Base-by-base conservation (phyloP, 2,329 filamentous ascomycete genomes). In the Phyllosticta citrichinensis region DNA sequence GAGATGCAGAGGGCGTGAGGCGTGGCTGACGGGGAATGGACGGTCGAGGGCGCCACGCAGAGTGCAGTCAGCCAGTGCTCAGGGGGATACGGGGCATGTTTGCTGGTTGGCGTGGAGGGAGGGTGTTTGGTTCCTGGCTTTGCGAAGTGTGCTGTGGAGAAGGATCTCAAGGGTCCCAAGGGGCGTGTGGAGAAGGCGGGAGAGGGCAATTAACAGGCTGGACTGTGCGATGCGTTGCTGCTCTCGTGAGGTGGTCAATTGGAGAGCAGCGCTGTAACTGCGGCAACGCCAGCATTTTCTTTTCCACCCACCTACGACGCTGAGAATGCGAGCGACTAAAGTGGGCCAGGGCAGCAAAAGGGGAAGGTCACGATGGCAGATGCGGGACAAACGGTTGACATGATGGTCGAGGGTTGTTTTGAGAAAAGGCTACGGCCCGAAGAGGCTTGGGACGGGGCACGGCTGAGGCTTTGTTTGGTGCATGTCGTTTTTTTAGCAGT, bases 351-450 rank as follows among this genome's bases (percentile, higher is more conserved):
- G 22, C 22, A 22, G 40, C 59, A 14, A 51, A 61, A 47, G 19
- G 53, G 59, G 59, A 61, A 61, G 55, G 59, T 54, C 54, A 61
- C 59, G 59, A 61, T 61, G 56, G 47, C 35, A 52, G 40, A 47
- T n/a, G 40, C 40, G 40, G 40, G 12, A 47, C 40, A 47, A n/a
- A 47, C 40, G 17, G 40, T n/a, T 14, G 40, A 47, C 14, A n/a
- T 6, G 6, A 8, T 47, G 40, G 40, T 47, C 40, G 40, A 47
- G 17, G 40, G 40, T 47, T 47, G 40, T 47, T 47, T 47, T 17
- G 40, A n/a, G 40, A 17, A 19, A 17, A 2, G 40, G 17, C 40
- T 47, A 47, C 35, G 35, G 35, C 35, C 35, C 35, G 35, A 40
- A 40, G 10, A 14, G 35, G 35, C 35, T 40, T 40, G 35, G 35